Base-by-base conservation (phyloP, 2,329 filamentous ascomycete genomes). In the Ophiostoma quercus region DNA sequence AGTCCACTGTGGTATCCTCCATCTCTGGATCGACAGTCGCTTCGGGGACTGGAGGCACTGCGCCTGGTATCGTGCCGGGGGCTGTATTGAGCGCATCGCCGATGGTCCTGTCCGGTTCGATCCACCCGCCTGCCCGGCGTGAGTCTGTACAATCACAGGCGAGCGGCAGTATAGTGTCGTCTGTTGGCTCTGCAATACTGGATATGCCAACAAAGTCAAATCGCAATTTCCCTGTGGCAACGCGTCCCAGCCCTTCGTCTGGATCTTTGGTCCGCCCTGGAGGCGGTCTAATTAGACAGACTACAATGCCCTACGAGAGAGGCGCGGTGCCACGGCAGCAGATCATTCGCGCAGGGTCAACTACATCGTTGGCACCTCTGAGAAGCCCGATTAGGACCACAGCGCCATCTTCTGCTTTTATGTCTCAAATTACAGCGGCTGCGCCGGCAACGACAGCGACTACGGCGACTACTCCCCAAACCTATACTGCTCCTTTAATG, bases 131-230 rank as follows among this genome's bases (percentile, higher is more conserved):
- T 22, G 62, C 34, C 9, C 62, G 32, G 32, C 19, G 19, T 22
- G 16, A 41, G 3, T 39, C 62, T 9, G 22, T 32, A 2, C 32
- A 34, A 8, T 16, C 25, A 16, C 54, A 60, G 22, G 54, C 54
- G 25, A 14, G n/a, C 25, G 54, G 11, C n/a, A 25, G 51, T 12
- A 29, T 37, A 16, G 32, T n/a, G 32, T 65, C 32, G n/a, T 68
- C 70, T 11, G 67, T 39, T 1, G 66, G 65, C 1, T 70, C 71
- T 0, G 66, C 67, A 25, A 37, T 67, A 3, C 60, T 71, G 14
- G 71, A 73, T n/a, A 71, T 73, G 65, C 66, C 67, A 25, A 51
- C 43, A 25, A 47, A 34, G 1, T 41, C 41, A 1, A 34, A n/a
- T 2, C 69, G 71, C 14, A 71, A 67, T 2, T 41, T 43, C 11